These are phyloP conservation scores for Scalesia atractyloides DNA, from an alignment of 129 eudicot species.

Conservation along the genomic window DNA sequence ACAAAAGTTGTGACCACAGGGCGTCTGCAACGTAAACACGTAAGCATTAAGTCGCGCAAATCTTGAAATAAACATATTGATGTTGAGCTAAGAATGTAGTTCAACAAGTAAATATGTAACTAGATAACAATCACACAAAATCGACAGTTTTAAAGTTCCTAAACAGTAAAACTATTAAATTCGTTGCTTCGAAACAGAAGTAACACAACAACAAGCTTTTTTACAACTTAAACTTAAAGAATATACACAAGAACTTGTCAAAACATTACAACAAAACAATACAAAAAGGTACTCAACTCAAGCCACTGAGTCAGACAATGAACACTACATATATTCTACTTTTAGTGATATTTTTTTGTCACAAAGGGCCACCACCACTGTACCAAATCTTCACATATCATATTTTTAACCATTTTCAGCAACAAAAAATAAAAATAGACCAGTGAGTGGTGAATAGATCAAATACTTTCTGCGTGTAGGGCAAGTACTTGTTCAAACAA, in stretches of 20 bases:
- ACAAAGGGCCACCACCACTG: slow-evolving; percentile 28
- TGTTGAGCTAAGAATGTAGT: not conserved
- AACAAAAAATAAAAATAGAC: not conserved
- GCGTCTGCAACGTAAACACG: slow-evolving; percentile 56
- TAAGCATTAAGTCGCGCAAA: slow-evolving; percentile 8
- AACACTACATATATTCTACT: slow-evolving; percentile 1
- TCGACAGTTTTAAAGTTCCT: not conserved
- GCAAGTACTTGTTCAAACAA: not conserved
- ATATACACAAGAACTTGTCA: slow-evolving; percentile 11
- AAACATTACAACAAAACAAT: slow-evolving; percentile 22
- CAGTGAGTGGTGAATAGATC: too few relatives aligned
- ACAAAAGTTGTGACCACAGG: slow-evolving; percentile 93
- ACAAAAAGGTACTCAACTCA: slow-evolving; percentile 22
- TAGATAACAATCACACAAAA: slow-evolving; percentile 3
- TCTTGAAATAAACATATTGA: not conserved
- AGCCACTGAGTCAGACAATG: not conserved
- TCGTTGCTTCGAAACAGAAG: slow-evolving; percentile 3
- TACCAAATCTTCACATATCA: slow-evolving; percentile 15
- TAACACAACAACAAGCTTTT: slow-evolving; percentile 17
- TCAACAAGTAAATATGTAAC: not conserved
- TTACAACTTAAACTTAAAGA: slow-evolving; percentile 14
- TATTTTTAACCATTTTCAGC: slow-evolving; percentile 32
- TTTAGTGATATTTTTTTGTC: not conserved
- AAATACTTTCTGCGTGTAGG: too few relatives aligned
- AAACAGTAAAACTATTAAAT: not conserved